phyloP scores from a whole-genome alignment of 768 basidiomycete species.

The Hypholoma sublateritium region DNA sequence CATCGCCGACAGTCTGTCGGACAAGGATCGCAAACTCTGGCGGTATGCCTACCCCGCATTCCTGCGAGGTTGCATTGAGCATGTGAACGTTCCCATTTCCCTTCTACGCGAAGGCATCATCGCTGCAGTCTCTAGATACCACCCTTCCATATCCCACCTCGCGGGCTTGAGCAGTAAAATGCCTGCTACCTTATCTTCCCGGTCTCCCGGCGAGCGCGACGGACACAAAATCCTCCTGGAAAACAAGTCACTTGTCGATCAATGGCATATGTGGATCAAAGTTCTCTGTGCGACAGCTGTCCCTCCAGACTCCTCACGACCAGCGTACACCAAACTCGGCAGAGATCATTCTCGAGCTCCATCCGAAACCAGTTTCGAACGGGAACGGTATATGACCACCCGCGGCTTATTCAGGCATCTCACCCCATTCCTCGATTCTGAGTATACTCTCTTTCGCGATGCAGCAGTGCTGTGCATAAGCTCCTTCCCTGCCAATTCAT shows the following conservation, averaged over 20 bases:
- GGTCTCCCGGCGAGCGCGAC: slow-evolving; percentile 46
- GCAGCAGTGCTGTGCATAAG: slow-evolving; percentile 88
- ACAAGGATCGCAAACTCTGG: slow-evolving; percentile 74
- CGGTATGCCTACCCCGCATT: slow-evolving; percentile 68
- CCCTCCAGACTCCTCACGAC: slow-evolving; percentile 58
- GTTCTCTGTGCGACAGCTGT: slow-evolving; percentile 81
- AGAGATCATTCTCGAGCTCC: slow-evolving; percentile 70
- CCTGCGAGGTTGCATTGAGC: slow-evolving; percentile 54
- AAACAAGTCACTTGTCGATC: slow-evolving; percentile 59
- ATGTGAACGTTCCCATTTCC: slow-evolving; percentile 41
- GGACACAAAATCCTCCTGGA: slow-evolving; percentile 53
- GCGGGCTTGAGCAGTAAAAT: slow-evolving; percentile 67
- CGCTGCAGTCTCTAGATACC: slow-evolving; percentile 68
- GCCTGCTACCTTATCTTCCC: slow-evolving; percentile 42
- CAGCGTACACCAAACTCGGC: slow-evolving; percentile 50
- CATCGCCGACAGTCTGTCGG: slow-evolving; percentile 69
- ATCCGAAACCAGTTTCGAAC: slow-evolving; percentile 74
- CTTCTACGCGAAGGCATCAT: slow-evolving; percentile 66
- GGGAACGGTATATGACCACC: slow-evolving; percentile 80
- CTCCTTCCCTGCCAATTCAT: slow-evolving; percentile 74
- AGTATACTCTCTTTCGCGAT: slow-evolving; percentile 80
- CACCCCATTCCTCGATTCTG: slow-evolving; percentile 85
- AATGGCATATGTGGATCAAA: slow-evolving; percentile 86
- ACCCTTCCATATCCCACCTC: slow-evolving; percentile 68
- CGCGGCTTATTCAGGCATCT: slow-evolving; percentile 83